Base-by-base conservation (phyloP, 1,139 yeast genomes). In the Diutina ranongensis region DNA sequence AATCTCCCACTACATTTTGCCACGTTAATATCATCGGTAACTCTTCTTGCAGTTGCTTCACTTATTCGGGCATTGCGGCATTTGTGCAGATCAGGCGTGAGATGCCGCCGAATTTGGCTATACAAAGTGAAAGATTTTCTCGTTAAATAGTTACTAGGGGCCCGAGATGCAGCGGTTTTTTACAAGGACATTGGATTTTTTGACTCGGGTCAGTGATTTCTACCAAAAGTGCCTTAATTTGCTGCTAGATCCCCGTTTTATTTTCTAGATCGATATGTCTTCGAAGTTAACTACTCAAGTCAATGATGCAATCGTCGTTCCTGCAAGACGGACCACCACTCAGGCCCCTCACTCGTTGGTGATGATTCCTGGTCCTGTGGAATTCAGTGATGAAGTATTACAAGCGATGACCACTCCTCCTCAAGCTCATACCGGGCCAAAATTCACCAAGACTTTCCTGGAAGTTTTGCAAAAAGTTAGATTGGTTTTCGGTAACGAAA, bases 331-430 rank as follows among this genome's bases (percentile, higher is more conserved):
- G n/a, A 13, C 13, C 32, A 25, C 42, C 33, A 22, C n/a, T 15
- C 42, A 38, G 32, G 42, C 25, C 21, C 25, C 41, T 18, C 46
- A 35, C n/a, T 16, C 42, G n/a, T 22, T 45, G 20, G 46, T 45
- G 33, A 45, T 45, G 46, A 41, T 45, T 15, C 46, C 46, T n/a
- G 46, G 46, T 4, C 46, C 46, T 5, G 41, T 45, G 7, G 46
- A 45, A 20, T 45, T 45, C 42, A 40, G 45, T 12, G 45, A 40
- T 25, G 44, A 20, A 15, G 46, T 45, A 21, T 41, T 45, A 22
- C 35, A 15, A 18, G 45, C 46, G 10, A 45, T 45, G 46, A 10
- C 28, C 15, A 33, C 44, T 4, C 45, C 46, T 9, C 41, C 45
- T 9, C 40, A 34, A 33, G 46, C 46, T 16, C 46, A 45, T 32